Base-by-base conservation (phyloP, 768 basidiomycete genomes). In the Pluteus cervinus region DNA sequence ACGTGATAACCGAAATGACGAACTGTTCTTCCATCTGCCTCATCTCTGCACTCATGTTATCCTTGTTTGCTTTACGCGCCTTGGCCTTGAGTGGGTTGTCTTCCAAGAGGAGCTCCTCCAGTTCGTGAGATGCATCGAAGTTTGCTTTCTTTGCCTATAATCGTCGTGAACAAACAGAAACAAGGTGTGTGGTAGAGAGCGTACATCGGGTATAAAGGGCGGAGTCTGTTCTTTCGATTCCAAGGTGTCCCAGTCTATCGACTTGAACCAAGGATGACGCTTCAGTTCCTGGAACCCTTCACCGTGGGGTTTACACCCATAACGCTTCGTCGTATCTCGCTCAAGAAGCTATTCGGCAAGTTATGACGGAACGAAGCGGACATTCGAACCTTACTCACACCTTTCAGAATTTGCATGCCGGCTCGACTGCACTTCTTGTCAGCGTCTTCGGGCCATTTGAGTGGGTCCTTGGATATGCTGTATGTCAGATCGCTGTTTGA, bases 21-120 rank as follows among this genome's bases (percentile, higher is more conserved):
- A 52, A 97, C 92, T 94, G 92, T 56, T 97, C 92, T 62, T 99
- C 96, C 92, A 98, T 96, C 64, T 91, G 83, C 43, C 87, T 69
- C 88, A 93, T 92, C 60, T 99, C 96, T 1, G 77, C 75, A 43
- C 85, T 89, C 36, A 99, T 62, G 40, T 79, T 81, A 49, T 96
- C 93, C 48, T 92, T 86, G 41, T 86, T 86, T 7, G 80, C 82
- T 57, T 94, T 97, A 35, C 94, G 79, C 44, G 86, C 81, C 54
- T 90, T 83, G 7, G 94, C 93, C 56, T 97, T 97, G 39, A 99
- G 69, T 29, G 94, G 94, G 50, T 98, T 97, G 55, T 97, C 93
- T 60, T 99, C 94, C 12, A 99, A 64, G 8, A 99, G 61, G 15
- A 99, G 70, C 61, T 99, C 94, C 54, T 99, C 94, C 24, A 99